Conservation (phyloP, 108 stramenopile species). For the Nitzschia palea region DNA sequence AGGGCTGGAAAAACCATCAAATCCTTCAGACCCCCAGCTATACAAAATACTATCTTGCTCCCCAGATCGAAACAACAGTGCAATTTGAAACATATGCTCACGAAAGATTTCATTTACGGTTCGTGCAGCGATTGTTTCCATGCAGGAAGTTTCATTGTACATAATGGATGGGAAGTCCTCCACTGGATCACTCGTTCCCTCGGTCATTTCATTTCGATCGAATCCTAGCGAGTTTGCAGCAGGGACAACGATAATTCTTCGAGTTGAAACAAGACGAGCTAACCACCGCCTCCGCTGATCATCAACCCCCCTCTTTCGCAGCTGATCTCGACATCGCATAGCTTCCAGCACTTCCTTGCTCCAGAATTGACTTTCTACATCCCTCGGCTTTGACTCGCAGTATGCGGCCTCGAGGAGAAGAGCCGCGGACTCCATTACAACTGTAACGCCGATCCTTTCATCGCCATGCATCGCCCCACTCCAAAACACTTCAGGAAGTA, state of each 20-base stretch:
- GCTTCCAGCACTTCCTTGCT: constrained; percentile 25
- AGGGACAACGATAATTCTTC: constrained; percentile 79
- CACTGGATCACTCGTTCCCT: constrained; percentile 39
- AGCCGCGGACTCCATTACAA: constrained; percentile 40
- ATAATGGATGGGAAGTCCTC: constrained; percentile 53
- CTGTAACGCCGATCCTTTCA: constrained; percentile 84
- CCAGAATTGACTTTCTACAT: not conserved
- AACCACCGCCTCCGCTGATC: constrained; percentile 67
- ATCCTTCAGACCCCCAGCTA: constrained; percentile 87
- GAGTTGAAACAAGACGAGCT: constrained; percentile 69
- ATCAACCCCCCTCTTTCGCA: constrained; percentile 43
- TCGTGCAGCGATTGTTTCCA: constrained; percentile 85
- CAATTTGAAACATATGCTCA: constrained; percentile 85
- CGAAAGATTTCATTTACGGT: constrained; percentile 90
- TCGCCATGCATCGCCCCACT: constrained; percentile 91
- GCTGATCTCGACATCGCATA: constrained; percentile 36
- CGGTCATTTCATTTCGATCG: constrained; percentile 20
- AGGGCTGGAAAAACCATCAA: constrained; percentile 26
- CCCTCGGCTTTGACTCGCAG: constrained; percentile 63
- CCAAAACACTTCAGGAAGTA: constrained; percentile 89
- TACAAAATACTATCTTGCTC: constrained; percentile 89
- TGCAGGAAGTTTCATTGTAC: constrained; percentile 47
- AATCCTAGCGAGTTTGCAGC: constrained; percentile 81
- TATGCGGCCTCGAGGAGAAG: constrained; percentile 58
- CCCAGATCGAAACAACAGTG: constrained; percentile 90